Evolutionary conservation across 306 rosid species (phyloP), one percentile per base, ranked within the genome.

Genomic region (Corylus americana): DNA sequence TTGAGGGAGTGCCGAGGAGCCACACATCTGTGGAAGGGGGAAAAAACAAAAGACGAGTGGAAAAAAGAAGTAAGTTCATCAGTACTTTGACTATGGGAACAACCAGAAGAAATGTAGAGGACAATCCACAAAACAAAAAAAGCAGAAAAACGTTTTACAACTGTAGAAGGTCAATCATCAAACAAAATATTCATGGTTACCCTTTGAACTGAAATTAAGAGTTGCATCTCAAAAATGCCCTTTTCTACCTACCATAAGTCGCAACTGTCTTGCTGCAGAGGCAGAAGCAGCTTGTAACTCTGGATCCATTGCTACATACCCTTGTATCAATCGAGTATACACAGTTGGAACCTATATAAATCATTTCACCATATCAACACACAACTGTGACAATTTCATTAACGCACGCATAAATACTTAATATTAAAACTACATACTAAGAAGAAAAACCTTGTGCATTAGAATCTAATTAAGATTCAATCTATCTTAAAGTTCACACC

Each of bases 1-100:
- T 77, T 85, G 83, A 78, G 98, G 98, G 77, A 95, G 98, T 17
- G 97, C 98, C 58, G 98, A 91, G 81, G 98, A 94, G 73, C 98
- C 98, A 89, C 98, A 90, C 98, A 95, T 95, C 98, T 95, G 80
- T 5, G 27, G 58, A 45, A 57, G 51, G 39, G 10, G 39, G 10
- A 22, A 35, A 73, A 74, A 42, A 77, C 79, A 12, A 74, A 74
- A 48, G 73, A 62, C 53, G 67, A 37, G 63, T 54, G 81, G 57
- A 73, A 53, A 74, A 80, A 37, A 18, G 58, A 29, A n/a, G 14
- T 64, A 29, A 49, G 71, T 51, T 74, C 45, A 82, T 78, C 58
- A 80, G 7, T 71, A 72, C 61, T 72, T 20, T 3, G 71, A 51
- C 25, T 64, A 44, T 78, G 75, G 61, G 18, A 31, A 54, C 59